Base-by-base conservation (phyloP, 2,329 filamentous ascomycete genomes). In the Rutstroemia sp. region DNA sequence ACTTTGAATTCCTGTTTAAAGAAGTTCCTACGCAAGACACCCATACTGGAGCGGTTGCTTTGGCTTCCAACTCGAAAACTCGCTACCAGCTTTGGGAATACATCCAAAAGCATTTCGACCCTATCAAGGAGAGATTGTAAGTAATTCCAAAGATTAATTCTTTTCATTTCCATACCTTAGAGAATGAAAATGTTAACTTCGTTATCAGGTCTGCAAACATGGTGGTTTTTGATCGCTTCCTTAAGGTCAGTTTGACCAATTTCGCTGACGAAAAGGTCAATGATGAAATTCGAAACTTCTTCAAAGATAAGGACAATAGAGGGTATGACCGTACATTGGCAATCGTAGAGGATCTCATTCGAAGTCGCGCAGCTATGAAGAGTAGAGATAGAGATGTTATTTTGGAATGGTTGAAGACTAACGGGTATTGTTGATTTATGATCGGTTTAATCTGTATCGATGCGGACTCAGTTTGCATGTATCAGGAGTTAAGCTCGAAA, bases 1-100 rank as follows among this genome's bases (percentile, higher is more conserved):
- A 85, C 79, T 68, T 87, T 77, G 65, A 86, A 73, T 80, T 96
- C 70, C 87, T 95, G 72, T 92, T 90, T 63, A 86, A 87, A 70
- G 79, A 87, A n/a, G 89, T 97, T 25, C 84, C 90, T 9, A 81
- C 86, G 12, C 92, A 90, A 67, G 94, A 99, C 71, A 83, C 94
- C 72, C 92, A 97, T 74, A 86, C 85, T 12, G 87, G 91, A 30
- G 86, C 86, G n/a, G 77, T 79, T 49, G 80, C 85, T 1, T 75
- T 99, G 27, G 83, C 88, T 4, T 78, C 75, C 61, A 96, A 96
- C 73, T 76, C 83, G 8, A 79, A 82, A 59, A 86, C 84, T 3
- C 86, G 92, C n/a, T 74, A 78, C 46, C 76, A 86, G 46, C 81
- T 95, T 57, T 99, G 94, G 94, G 76, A 86, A 53, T 96, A 88